phyloP scores from a whole-genome alignment of 2,329 filamentous ascomycete genomes.

The Epichloe sibirici region DNA sequence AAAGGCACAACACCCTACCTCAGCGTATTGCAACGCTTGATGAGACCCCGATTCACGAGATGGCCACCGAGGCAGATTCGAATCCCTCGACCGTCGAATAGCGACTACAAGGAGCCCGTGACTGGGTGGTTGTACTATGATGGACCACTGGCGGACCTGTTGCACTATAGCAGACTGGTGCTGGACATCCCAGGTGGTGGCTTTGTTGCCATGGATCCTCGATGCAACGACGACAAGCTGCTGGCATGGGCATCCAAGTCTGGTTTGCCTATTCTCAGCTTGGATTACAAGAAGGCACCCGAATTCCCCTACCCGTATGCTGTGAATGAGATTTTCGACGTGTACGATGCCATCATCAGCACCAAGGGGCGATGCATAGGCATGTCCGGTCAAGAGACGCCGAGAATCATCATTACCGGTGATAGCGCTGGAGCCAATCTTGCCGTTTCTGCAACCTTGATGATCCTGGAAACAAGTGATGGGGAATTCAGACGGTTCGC shows the following conservation, averaged over 20 bases:
- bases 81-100: conserved; percentile 68
- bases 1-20: conserved; percentile 86
- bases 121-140: conserved; percentile 91
- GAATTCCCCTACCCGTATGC: conserved; percentile 37
- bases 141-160: conserved; percentile 66
- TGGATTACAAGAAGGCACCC: conserved; percentile 62
- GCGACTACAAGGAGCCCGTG: conserved; percentile 73
- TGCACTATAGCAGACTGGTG: conserved; percentile 64
- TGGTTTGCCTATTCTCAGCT: conserved; percentile 74
- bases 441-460: conserved; percentile 61
- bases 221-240: conserved; percentile 87
- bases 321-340: conserved; percentile 38
- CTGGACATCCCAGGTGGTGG: conserved; percentile 89
- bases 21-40: conserved; percentile 53
- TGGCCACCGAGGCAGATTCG: conserved; percentile 74
- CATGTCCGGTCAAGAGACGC: conserved; percentile 26
- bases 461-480: conserved; percentile 69
- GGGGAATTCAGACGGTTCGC: conserved; percentile 21
- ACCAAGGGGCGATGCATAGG: conserved; percentile 30
- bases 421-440: conserved; percentile 39
- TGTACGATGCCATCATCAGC: conserved; percentile 25
- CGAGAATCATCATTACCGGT: conserved; percentile 32
- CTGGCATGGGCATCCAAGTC: conserved; percentile 85
- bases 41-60: conserved; percentile 67
- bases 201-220: conserved; percentile 93